Evolutionary conservation across 768 basidiomycete species (phyloP).

Genomic region (Amanita molliuscula): DNA sequence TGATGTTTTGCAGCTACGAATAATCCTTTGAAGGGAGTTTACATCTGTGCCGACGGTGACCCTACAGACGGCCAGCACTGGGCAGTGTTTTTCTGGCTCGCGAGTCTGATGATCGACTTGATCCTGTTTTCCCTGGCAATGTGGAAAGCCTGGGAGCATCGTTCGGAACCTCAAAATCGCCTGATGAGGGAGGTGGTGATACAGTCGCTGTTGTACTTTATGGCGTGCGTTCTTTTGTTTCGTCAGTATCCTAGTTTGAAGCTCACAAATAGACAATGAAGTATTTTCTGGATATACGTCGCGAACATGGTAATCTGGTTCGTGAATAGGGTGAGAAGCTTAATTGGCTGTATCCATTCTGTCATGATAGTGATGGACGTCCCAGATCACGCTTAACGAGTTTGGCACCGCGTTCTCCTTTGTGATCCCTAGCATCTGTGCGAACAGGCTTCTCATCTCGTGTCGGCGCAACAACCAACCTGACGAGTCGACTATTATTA

Average conservation of each 20-base stretch:
- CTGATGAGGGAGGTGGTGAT: conserved; percentile 19
- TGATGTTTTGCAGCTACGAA: conserved; percentile 16
- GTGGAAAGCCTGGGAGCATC: conserved; percentile 21
- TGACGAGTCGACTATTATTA: not conserved
- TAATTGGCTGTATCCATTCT: not conserved
- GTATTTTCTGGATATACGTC: conserved; percentile 23
- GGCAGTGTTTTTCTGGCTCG: conserved; percentile 22
- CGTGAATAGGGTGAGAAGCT: conserved; percentile 14
- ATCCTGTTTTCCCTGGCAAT: conserved; percentile 19
- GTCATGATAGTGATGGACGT: not conserved
- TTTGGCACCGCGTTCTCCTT: conserved; percentile 20
- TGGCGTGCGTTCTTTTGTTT: conserved; percentile 16
- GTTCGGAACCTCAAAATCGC: conserved; percentile 10
- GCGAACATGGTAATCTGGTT: conserved; percentile 23
- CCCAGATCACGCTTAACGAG: conserved; percentile 20
- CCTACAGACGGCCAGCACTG: conserved; percentile 18
- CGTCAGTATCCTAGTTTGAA: not conserved
- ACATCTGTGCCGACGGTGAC: conserved; percentile 25
- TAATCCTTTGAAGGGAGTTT: conserved; percentile 19
- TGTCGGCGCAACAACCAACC: conserved; percentile 12
- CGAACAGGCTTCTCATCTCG: conserved; percentile 20
- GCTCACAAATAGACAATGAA: conserved; percentile 3
- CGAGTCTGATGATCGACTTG: conserved; percentile 17
- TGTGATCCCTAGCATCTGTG: conserved; percentile 18
- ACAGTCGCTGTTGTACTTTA: conserved; percentile 22